phyloP scores from a whole-genome alignment of 176 grass and related monocot species.

The Triticum urartu region DNA sequence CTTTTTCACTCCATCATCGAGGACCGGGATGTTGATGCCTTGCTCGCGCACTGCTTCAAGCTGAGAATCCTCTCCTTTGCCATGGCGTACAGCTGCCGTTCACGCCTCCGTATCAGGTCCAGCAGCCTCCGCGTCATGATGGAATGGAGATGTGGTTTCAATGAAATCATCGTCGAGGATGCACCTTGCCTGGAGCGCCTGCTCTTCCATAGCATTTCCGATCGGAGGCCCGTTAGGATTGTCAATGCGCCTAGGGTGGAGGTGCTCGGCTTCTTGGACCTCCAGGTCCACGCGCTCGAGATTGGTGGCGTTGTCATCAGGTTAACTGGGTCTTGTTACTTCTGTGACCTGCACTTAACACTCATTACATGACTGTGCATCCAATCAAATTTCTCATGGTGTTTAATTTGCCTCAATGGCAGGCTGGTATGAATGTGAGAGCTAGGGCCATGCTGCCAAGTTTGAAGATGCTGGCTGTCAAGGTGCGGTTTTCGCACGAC shows the following conservation, averaged over 20 bases:
- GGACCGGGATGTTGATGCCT: not conserved
- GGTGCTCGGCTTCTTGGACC: constrained; percentile 28
- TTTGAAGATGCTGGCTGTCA: too few relatives aligned
- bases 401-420: too few relatives aligned
- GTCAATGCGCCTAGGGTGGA: constrained; percentile 10
- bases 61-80: constrained; percentile 29
- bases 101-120: not conserved
- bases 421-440: too few relatives aligned
- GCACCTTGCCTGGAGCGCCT: constrained; percentile 36
- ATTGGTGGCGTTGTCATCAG: constrained; percentile 27
- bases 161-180: constrained; percentile 15
- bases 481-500: too few relatives aligned
- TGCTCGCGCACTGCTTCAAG: constrained; percentile 32
- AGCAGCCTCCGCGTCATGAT: constrained; percentile 7
- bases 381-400: not conserved
- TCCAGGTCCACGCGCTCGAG: not conserved
- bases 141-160: not conserved
- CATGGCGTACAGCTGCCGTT: not conserved
- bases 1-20: constrained; percentile 14
- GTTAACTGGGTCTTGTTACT: not conserved
- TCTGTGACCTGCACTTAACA: not conserved
- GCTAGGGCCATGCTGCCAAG: too few relatives aligned
- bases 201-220: not conserved
- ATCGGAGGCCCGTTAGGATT: constrained; percentile 1
- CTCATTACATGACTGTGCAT: not conserved